Conservation (phyloP, 305 asterid species). For the Fraxinus latifolia region DNA sequence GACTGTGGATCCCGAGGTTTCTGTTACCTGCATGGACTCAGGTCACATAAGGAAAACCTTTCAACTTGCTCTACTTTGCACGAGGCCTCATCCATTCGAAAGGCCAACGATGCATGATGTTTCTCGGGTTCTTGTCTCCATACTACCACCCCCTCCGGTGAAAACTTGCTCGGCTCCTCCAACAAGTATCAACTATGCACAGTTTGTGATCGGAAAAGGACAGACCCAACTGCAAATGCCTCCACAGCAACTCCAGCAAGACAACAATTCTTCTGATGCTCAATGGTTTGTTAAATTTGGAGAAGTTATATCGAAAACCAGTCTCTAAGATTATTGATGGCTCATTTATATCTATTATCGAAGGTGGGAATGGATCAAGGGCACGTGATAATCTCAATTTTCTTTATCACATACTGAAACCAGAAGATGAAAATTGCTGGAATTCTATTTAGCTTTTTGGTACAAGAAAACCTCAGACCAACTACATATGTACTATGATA, state of each 20-base stretch:
- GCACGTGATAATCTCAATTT: background rate
- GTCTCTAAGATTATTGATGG: conserved; percentile 32
- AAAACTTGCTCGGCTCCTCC: conserved; percentile 40
- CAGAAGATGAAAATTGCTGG: background rate
- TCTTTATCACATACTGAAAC: background rate
- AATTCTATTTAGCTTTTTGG: background rate
- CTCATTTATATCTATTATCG: background rate
- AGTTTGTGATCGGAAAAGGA: conserved; percentile 52
- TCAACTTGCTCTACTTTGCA: conserved; percentile 89
- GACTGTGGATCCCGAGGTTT: conserved; percentile 84
- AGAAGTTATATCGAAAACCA: conserved; percentile 79
- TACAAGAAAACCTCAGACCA: background rate
- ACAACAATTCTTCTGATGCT: conserved; percentile 61
- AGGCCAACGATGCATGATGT: conserved; percentile 95
- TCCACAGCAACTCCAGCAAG: conserved; percentile 35
- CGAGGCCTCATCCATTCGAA: conserved; percentile 62
- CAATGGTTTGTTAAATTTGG: conserved; percentile 86
- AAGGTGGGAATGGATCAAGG: background rate
- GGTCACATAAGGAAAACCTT: conserved; percentile 69
- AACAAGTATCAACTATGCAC: conserved; percentile 48
- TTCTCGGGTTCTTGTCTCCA: conserved; percentile 60
- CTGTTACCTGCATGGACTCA: conserved; percentile 74
- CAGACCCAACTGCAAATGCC: conserved; percentile 30
- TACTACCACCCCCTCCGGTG: conserved; percentile 58
- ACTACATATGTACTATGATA: background rate